A percentile compares a stretch with the other conserved stretches of the same genome.
Conservation (phyloP, 805 yeast genomes). For the Saccharomycodes ludwigii region DNA sequence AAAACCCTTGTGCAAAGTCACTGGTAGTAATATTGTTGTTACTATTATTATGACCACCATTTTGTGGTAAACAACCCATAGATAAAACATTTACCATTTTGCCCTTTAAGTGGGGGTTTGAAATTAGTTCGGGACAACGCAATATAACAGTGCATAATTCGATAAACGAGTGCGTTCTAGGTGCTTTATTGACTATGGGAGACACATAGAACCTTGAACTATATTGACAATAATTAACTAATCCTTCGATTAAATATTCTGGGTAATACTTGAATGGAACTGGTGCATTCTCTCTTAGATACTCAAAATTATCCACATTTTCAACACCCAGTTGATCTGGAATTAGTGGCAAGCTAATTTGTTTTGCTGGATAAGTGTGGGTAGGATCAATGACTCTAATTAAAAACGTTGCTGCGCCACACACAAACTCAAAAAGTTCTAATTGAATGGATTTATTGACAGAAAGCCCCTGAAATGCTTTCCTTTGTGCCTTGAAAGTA, state of each 20-base stretch:
- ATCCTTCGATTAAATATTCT: conserved; percentile 74
- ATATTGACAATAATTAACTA: conserved; percentile 57
- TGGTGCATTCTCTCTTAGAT: conserved; percentile 52
- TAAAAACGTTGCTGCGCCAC: conserved; percentile 65
- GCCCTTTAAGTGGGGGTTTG: conserved; percentile 89
- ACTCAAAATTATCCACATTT: conserved; percentile 65
- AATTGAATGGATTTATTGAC: conserved; percentile 42
- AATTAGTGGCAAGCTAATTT: conserved; percentile 43
- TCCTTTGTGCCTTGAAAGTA: conserved; percentile 3
- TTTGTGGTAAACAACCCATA: conserved; percentile 51
- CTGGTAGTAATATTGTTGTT: conserved; percentile 6
- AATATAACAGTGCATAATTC: conserved; percentile 64
- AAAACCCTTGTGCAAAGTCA: conserved; percentile 40
- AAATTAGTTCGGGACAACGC: conserved; percentile 73
- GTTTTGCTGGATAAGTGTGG: conserved; percentile 45
- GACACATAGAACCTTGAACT: conserved; percentile 42
- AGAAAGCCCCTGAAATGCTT: conserved; percentile 44
- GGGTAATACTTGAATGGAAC: conserved; percentile 74
- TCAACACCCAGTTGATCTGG: conserved; percentile 50
- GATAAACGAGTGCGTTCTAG: conserved; percentile 43
- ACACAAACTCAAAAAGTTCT: conserved; percentile 62
- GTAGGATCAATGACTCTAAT: conserved; percentile 61
- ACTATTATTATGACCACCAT: conserved; percentile 5
- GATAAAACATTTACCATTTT: conserved; percentile 71
- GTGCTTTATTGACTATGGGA: conserved; percentile 43